A percentile compares a stretch with the other conserved stretches of the same genome.
phyloP scores from a whole-genome alignment of 2,329 filamentous ascomycete species.

The Geoglossum cookeanum region DNA sequence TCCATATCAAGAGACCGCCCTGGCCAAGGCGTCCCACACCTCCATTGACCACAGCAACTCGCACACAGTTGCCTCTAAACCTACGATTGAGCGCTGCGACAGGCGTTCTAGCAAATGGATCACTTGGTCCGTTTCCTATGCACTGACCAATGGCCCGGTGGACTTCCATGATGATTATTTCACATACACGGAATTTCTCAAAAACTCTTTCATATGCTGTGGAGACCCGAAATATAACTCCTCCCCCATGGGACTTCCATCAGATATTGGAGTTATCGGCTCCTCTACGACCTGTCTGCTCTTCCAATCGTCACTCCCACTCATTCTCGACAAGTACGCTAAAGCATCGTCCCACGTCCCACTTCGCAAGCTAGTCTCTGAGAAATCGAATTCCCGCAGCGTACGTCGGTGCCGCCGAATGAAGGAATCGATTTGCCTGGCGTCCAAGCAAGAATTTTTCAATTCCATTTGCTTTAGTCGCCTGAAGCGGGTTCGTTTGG shows the following conservation, averaged over 20 bases:
- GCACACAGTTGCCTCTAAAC: background rate
- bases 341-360: constrained; percentile 71
- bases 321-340: constrained; percentile 40
- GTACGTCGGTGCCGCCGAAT: constrained; percentile 46
- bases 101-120: background rate
- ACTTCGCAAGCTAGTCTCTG: constrained; percentile 49
- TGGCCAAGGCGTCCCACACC: constrained; percentile 14
- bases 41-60: background rate
- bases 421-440: constrained; percentile 49
- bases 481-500: constrained; percentile 45
- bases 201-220: constrained; percentile 19
- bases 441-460: constrained; percentile 53
- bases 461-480: constrained; percentile 49
- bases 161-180: constrained; percentile 23
- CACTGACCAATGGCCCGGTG: constrained; percentile 33
- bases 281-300: constrained; percentile 15
- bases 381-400: constrained; percentile 62
- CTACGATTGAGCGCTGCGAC: background rate
- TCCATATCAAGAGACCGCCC: constrained; percentile 70
- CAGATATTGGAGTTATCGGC: constrained; percentile 15
- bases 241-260: constrained; percentile 13
- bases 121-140: background rate
- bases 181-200: constrained; percentile 13
- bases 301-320: constrained; percentile 17
- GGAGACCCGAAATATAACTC: constrained; percentile 19